Base-by-base conservation (phyloP, 1,284 basidiomycete species). In the Dichomitus squalens region DNA sequence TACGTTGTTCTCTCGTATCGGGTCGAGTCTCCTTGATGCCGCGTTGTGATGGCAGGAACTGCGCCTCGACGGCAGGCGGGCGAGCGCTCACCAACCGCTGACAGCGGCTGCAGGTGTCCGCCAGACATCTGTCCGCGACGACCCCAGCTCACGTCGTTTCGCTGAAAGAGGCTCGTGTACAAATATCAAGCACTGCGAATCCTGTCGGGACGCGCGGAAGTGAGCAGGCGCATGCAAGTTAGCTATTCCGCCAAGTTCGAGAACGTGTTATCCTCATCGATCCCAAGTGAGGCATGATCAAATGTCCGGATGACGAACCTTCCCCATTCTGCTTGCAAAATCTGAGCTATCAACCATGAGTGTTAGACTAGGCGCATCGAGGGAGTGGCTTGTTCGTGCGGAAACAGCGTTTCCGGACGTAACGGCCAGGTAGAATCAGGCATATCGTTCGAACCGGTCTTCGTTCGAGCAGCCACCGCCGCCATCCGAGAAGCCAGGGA, bases 11-110 rank as follows among this genome's bases (percentile, higher is more conserved):
- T 57, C 25, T 43, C 25, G 52, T 51, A 57, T 20, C 48, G 33
- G 41, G 43, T n/a, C 29, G 27, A 33, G 34, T 49, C 39, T 44
- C 35, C 38, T 44, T 56, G 58, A 60, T 57, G 55, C 58, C 58
- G 41, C 55, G 35, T 53, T 51, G 47, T 60, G 54, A 60, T 60
- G 54, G 52, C 29, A 27, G 47, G 12, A 52, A 41, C 38, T 44
- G 31, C 43, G 27, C 57, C 40, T 41, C 29, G 6, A 11, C 11
- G 29, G n/a, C n/a, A n/a, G n/a, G n/a, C n/a, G n/a, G n/a, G n/a
- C n/a, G n/a, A n/a, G n/a, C n/a, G n/a, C n/a, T n/a, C n/a, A n/a
- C n/a, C n/a, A n/a, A n/a, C n/a, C n/a, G n/a, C n/a, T n/a, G n/a
- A n/a, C n/a, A n/a, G n/a, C n/a, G n/a, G n/a, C n/a, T n/a, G n/a